Conservation (phyloP, 2,329 filamentous ascomycete genomes). For the Penicillium sp. region DNA sequence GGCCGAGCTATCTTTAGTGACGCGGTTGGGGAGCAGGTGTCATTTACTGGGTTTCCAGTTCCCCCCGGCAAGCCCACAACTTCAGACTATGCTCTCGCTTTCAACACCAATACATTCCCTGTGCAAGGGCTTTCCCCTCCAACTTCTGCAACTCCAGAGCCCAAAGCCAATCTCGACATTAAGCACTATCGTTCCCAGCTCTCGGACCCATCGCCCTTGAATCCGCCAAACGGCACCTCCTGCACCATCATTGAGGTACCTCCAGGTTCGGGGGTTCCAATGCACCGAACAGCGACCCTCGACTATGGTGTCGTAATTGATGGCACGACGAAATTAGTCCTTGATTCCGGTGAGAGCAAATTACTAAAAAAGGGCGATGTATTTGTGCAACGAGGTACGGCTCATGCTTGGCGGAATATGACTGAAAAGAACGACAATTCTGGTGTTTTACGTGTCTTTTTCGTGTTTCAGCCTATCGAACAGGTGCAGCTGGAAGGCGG, state of each 20-base stretch:
- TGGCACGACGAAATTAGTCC: conserved; percentile 50
- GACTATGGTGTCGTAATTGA: conserved; percentile 56
- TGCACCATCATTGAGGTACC: conserved; percentile 14
- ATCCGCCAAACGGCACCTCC: conserved; percentile 13
- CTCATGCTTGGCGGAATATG: conserved; percentile 37
- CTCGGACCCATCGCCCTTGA: conserved; percentile 10
- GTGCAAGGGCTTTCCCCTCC: conserved; percentile 16
- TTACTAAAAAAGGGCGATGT: conserved; percentile 51
- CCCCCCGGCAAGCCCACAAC: conserved; percentile 11
- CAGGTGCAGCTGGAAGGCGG: conserved; percentile 8
- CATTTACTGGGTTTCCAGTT: conserved; percentile 13
- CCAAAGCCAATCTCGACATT: conserved; percentile 15
- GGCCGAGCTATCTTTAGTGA: conserved; percentile 11
- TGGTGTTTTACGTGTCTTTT: conserved; percentile 15
- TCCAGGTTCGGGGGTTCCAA: conserved; percentile 29
- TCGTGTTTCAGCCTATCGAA: conserved; percentile 15
- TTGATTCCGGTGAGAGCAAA: conserved; percentile 50
- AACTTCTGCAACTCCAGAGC: conserved; percentile 10
- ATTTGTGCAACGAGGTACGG: conserved; percentile 52
- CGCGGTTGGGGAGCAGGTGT: conserved; percentile 5
- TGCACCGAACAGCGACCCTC: conserved; percentile 53
- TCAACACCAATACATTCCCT: conserved; percentile 12
- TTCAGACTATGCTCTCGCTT: conserved; percentile 17
- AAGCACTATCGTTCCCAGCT: conserved; percentile 12
- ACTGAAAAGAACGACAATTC: conserved; percentile 14